Evolutionary conservation across 108 stramenopile genomes (phyloP).

Genomic region (Fragilariopsis cylindrus): DNA sequence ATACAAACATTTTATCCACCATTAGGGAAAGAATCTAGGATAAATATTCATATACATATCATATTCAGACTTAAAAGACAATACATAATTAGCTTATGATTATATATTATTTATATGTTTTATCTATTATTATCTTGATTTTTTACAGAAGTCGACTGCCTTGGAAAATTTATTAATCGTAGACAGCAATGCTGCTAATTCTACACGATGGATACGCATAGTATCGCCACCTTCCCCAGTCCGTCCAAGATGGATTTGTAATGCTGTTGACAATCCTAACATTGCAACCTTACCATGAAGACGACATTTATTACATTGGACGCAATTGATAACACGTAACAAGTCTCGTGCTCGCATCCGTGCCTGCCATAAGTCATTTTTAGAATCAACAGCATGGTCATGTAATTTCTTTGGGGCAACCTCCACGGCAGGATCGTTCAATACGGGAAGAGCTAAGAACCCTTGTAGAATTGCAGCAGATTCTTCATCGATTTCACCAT

Average conservation of each 20-base stretch:
- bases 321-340: constrained; percentile 96
- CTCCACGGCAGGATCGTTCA: constrained; percentile 61
- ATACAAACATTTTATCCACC: no score
- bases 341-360: constrained; percentile 87
- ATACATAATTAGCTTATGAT: no score
- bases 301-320: constrained; percentile 97
- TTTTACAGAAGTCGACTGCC: constrained; percentile 77
- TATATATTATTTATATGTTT: not conserved
- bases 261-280: constrained; percentile 89
- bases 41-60: no score
- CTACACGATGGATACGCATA: constrained; percentile 76
- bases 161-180: constrained; percentile 79
- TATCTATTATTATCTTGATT: constrained; percentile 38
- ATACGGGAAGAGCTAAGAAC: constrained; percentile 53
- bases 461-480: constrained; percentile 38
- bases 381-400: constrained; percentile 58
- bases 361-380: constrained; percentile 75
- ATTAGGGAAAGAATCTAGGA: no score
- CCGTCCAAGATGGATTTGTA: constrained; percentile 76
- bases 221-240: constrained; percentile 68
- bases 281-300: constrained; percentile 88
- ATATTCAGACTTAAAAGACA: no score
- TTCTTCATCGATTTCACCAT: constrained; percentile 49
- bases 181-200: constrained; percentile 79
- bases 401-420: constrained; percentile 57